phyloP scores from a whole-genome alignment of 140 eudicot genomes.

The Ambrosia hybrid region DNA sequence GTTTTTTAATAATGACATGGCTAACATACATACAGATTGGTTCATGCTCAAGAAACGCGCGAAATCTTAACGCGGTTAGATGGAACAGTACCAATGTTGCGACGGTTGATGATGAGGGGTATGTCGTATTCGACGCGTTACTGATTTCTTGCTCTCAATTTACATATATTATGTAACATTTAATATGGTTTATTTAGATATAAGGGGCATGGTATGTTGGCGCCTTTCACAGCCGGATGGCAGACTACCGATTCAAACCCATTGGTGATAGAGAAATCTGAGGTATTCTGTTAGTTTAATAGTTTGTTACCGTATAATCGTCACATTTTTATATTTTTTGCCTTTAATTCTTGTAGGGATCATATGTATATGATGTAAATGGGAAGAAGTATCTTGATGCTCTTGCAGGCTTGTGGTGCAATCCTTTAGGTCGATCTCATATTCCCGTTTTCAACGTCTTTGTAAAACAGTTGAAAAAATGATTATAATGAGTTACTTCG shows the following conservation, averaged over 20 bases:
- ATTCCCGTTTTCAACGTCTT: background rate
- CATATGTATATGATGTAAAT: slow-evolving; percentile 68
- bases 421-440: slow-evolving; percentile 58
- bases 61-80: slow-evolving; percentile 8
- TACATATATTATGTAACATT: background rate
- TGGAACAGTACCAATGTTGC: slow-evolving; percentile 30
- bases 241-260: slow-evolving; percentile 70
- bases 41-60: slow-evolving; percentile 21
- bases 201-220: slow-evolving; percentile 86
- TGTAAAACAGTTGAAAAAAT: background rate
- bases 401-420: slow-evolving; percentile 85
- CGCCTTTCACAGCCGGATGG: slow-evolving; percentile 97
- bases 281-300: slow-evolving; percentile 46
- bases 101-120: slow-evolving; percentile 25
- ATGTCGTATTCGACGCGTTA: background rate
- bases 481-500: background rate
- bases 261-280: slow-evolving; percentile 74
- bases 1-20: background rate
- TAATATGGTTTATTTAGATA: slow-evolving; percentile 41
- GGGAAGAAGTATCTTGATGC: slow-evolving; percentile 39
- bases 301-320: background rate
- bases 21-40: slow-evolving; percentile 19
- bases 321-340: background rate
- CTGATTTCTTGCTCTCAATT: background rate
- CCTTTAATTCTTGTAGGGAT: slow-evolving; percentile 54